phyloP scores from a whole-genome alignment of 352 stramenopile genomes.

The Phytophthora tubulina region DNA sequence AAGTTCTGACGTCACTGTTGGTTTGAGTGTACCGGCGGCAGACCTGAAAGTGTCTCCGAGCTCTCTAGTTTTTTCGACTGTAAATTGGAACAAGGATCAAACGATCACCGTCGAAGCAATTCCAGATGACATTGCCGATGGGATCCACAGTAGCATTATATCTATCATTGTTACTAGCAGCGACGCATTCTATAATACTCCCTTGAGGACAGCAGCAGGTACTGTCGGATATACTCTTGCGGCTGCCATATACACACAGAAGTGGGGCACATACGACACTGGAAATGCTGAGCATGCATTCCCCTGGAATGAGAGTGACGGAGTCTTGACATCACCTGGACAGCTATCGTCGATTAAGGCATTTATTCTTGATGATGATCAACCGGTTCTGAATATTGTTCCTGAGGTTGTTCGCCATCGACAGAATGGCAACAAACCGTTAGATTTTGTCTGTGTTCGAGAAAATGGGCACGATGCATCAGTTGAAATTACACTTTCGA shows the following conservation, averaged over 20 bases:
- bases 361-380: slow-evolving; percentile 70
- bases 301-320: slow-evolving; percentile 52
- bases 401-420: slow-evolving; percentile 52
- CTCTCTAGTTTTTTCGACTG: slow-evolving; percentile 51
- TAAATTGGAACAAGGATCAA: slow-evolving; percentile 54
- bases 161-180: slow-evolving; percentile 44
- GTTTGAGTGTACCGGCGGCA: slow-evolving; percentile 10
- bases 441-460: slow-evolving; percentile 53
- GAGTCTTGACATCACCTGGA: slow-evolving; percentile 60
- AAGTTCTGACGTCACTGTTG: slow-evolving; percentile 50
- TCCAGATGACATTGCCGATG: slow-evolving; percentile 48
- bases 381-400: slow-evolving; percentile 42
- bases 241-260: slow-evolving; percentile 59
- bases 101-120: slow-evolving; percentile 44
- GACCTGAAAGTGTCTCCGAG: slow-evolving; percentile 38
- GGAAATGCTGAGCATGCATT: slow-evolving; percentile 64
- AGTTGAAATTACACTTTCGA: slow-evolving; percentile 50
- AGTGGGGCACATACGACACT: slow-evolving; percentile 59
- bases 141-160: slow-evolving; percentile 49
- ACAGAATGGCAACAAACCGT: slow-evolving; percentile 31
- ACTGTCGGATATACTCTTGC: slow-evolving; percentile 49
- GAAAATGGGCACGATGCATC: slow-evolving; percentile 54
- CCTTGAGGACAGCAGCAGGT: slow-evolving; percentile 37
- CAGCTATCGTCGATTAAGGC: slow-evolving; percentile 29
- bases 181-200: slow-evolving; percentile 51